phyloP scores from a whole-genome alignment of 208 protist genomes.

The Crithidia thermophila region DNA sequence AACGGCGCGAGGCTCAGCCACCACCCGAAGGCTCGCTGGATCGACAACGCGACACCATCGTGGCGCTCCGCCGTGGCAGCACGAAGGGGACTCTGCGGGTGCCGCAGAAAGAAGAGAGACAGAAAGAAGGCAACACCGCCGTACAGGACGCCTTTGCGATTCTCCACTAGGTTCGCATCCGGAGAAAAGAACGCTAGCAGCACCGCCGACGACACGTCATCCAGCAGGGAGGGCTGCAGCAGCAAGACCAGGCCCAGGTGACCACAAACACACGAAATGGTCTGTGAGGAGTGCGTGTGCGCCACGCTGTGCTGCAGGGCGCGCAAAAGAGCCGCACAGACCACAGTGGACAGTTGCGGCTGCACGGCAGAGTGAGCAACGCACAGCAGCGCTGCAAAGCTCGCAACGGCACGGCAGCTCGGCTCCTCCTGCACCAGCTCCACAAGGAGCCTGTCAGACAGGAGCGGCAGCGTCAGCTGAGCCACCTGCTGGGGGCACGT shows the following conservation, averaged over 20 bases:
- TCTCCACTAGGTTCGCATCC: constrained; percentile 3
- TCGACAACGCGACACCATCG: neutral
- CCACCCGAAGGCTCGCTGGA: constrained; percentile 36
- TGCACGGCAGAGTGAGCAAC: neutral
- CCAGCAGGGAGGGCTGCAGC: constrained; percentile 10
- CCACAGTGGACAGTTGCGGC: neutral
- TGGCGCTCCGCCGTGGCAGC: neutral
- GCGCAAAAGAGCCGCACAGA: neutral
- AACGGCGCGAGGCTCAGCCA: constrained; percentile 38
- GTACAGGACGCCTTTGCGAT: constrained; percentile 22
- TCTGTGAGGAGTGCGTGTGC: constrained; percentile 21
- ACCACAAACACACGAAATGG: constrained; percentile 22
- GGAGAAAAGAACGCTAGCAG: constrained; percentile 14
- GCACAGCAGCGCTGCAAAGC: constrained; percentile 2
- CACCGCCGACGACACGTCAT: constrained; percentile 7
- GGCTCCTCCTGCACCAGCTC: constrained; percentile 26
- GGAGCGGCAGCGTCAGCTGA: neutral
- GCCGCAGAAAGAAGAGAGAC: constrained; percentile 21
- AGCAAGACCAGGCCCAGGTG: constrained; percentile 10
- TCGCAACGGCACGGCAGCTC: constrained; percentile 16
- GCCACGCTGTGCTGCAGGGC: constrained; percentile 10
- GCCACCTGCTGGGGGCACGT: constrained; percentile 4
- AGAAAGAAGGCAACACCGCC: constrained; percentile 20
- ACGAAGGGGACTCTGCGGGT: constrained; percentile 11
- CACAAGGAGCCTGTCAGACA: constrained; percentile 3